Conservation (phyloP, 768 basidiomycete species). For the Pholiota molesta region DNA sequence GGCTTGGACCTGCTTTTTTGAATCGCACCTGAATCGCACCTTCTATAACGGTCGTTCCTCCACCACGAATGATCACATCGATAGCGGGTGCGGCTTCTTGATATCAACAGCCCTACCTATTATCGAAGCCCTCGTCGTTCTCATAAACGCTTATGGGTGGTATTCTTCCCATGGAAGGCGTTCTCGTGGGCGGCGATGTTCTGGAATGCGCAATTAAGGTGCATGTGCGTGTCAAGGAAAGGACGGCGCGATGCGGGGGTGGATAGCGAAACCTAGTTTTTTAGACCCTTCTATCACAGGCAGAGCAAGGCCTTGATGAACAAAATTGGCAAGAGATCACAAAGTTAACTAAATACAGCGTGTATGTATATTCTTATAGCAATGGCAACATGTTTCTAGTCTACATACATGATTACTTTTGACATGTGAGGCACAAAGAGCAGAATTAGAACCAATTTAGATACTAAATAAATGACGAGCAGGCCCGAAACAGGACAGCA, state of each 20-base stretch:
- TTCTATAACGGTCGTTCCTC: neutral
- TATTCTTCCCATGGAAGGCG: neutral
- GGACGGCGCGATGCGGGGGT: neutral
- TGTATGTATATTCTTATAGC: neutral
- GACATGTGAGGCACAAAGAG: neutral
- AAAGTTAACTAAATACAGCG: neutral
- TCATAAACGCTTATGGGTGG: neutral
- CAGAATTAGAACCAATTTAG: neutral
- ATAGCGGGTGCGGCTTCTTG: neutral
- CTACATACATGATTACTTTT: neutral
- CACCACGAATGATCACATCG: too few species aligned
- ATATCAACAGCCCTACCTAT: neutral
- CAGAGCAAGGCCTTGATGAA: neutral
- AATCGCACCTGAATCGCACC: neutral
- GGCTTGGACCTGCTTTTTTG: neutral
- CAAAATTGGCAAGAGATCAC: neutral
- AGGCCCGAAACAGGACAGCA: neutral
- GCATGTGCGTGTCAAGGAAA: neutral
- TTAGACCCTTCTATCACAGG: neutral
- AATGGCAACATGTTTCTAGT: neutral
- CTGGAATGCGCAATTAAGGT: neutral
- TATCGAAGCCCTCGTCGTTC: neutral
- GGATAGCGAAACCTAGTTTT: neutral
- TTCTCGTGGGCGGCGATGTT: neutral
- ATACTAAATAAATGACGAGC: constrained; percentile 8